phyloP scores from a whole-genome alignment of 257 asterid genomes.

The Solanum medicagineum region DNA sequence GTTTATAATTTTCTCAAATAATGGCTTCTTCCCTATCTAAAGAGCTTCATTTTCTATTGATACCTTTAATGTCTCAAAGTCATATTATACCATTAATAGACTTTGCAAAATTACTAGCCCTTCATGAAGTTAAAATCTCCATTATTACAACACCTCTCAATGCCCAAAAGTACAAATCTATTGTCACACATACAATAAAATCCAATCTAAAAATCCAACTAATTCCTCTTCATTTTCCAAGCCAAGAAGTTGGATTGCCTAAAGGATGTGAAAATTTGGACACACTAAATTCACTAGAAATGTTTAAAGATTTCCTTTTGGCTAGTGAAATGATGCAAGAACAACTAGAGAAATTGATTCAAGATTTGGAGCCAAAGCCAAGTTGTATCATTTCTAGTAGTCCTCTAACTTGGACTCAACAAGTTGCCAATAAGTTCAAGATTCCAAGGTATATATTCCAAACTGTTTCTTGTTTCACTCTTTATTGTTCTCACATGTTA shows the following conservation, averaged over 20 bases:
- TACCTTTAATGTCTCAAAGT: constrained; percentile 50
- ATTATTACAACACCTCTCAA: constrained; percentile 33
- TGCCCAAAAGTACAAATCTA: constrained; percentile 4
- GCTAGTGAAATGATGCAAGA: constrained; percentile 23
- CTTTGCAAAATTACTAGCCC: constrained; percentile 25
- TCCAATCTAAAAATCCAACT: constrained; percentile 13
- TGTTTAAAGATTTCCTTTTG: constrained; percentile 7
- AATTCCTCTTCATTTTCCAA: constrained; percentile 23
- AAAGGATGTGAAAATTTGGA: constrained; percentile 41
- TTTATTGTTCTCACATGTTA: constrained; percentile 15
- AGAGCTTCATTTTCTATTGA: constrained; percentile 29
- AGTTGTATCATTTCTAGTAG: constrained; percentile 29
- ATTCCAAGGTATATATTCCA: constrained; percentile 45
- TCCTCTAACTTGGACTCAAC: constrained; percentile 26
- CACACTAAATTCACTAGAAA: constrained; percentile 13
- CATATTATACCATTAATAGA: constrained; percentile 46
- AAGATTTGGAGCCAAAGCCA: constrained; percentile 20
- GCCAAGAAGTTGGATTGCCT: constrained; percentile 28
- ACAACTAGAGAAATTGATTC: constrained; percentile 23
- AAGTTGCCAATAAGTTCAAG: constrained; percentile 10
- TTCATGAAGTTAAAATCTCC: constrained; percentile 22
- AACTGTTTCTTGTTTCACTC: constrained; percentile 47
- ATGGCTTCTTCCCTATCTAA: constrained; percentile 23
- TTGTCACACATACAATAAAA: constrained; percentile 11
- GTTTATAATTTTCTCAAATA: neutral